These are phyloP conservation scores for Lathyrus sativus DNA, from an alignment of 306 rosid species.

Conservation along the genomic window DNA sequence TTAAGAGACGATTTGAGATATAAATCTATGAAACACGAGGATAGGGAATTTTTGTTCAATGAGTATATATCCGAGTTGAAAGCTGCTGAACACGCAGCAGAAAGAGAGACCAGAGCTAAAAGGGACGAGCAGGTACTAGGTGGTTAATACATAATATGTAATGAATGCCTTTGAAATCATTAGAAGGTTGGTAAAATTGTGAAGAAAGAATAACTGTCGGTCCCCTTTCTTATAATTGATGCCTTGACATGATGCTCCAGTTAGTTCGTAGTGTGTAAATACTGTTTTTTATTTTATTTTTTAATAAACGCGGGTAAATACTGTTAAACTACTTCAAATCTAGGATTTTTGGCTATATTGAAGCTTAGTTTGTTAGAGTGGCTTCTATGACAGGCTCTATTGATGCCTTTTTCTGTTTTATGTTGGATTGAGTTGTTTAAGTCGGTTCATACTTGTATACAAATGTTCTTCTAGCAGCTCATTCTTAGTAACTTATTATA, in stretches of 20 bases:
- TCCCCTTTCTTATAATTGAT: not conserved
- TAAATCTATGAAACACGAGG: constrained; percentile 81
- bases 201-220: not conserved
- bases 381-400: not conserved
- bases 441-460: constrained; percentile 11
- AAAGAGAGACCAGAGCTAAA: constrained; percentile 75
- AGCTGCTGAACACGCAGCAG: constrained; percentile 75
- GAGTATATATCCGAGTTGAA: constrained; percentile 79
- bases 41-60: constrained; percentile 74
- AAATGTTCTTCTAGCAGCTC: not conserved
- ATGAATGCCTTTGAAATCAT: constrained; percentile 1
- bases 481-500: not conserved
- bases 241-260: constrained; percentile 18
- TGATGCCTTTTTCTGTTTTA: constrained; percentile 17
- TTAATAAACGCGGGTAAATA: not conserved
- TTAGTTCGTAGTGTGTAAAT: constrained; percentile 11
- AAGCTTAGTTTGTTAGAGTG: constrained; percentile 29
- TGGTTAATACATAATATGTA: constrained; percentile 27
- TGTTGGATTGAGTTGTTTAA: not conserved
- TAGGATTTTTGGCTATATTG: constrained; percentile 16
- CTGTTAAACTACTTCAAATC: constrained; percentile 17
- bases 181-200: constrained; percentile 2
- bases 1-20: constrained; percentile 83
- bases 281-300: not conserved
- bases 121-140: constrained; percentile 82